These are phyloP conservation scores for Steccherinum ochraceum DNA, from an alignment of 768 basidiomycete genomes.

Conservation along the genomic window DNA sequence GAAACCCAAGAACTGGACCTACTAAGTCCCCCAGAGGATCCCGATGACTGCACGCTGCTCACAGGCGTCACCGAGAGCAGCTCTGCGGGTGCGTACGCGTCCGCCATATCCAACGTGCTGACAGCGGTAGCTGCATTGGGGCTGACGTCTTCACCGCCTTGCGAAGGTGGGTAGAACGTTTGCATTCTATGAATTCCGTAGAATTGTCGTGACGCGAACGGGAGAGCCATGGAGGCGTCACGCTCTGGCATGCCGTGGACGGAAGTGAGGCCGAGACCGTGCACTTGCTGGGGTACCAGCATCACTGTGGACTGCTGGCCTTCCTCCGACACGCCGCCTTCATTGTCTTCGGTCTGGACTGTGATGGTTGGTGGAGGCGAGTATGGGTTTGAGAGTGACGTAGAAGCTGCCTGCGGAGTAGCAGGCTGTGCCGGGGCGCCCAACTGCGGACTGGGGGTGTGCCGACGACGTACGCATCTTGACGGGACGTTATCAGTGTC, in stretches of 20 bases:
- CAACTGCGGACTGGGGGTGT: not conserved
- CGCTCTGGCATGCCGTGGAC: not conserved
- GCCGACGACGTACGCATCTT: not conserved
- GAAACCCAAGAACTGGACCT: not conserved
- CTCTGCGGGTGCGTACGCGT: too few species aligned
- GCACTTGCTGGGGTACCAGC: not conserved
- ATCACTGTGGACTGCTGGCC: not conserved
- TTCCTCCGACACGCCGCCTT: too few species aligned
- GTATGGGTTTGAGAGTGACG: too few species aligned
- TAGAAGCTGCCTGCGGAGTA: too few species aligned
- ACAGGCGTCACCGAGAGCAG: too few species aligned
- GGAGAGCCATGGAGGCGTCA: not conserved
- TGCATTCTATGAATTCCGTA: too few species aligned
- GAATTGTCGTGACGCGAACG: not conserved
- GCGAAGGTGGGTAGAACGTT: too few species aligned
- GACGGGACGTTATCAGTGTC: not conserved
- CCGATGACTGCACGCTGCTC: not conserved
- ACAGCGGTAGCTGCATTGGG: too few species aligned
- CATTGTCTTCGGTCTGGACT: not conserved
- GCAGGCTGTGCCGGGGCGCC: too few species aligned
- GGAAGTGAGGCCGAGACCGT: not conserved
- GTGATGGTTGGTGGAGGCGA: not conserved
- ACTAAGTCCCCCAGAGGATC: not conserved
- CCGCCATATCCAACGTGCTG: too few species aligned
- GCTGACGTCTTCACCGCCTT: too few species aligned